A percentile compares a stretch with the other conserved stretches of the same genome.
Conservation (phyloP, 2,329 filamentous ascomycete genomes). For the Dactylonectria estremocensis region DNA sequence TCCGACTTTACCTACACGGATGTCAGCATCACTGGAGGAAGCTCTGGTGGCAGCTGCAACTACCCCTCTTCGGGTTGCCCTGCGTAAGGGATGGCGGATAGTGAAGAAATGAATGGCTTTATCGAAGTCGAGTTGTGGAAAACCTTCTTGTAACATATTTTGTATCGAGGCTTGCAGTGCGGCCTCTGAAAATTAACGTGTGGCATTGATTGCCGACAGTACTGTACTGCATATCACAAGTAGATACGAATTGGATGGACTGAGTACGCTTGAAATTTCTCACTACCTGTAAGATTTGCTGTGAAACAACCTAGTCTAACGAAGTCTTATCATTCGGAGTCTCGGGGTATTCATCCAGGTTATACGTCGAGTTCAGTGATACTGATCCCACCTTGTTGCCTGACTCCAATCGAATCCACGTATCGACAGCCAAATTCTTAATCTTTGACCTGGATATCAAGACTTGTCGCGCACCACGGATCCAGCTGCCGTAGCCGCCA, state of each 20-base stretch:
- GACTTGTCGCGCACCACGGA: conserved; percentile 73
- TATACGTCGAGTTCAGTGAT: conserved; percentile 72
- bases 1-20: conserved; percentile 65
- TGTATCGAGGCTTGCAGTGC: neutral
- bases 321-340: conserved; percentile 57
- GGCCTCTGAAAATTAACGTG: neutral
- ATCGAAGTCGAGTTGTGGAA: neutral
- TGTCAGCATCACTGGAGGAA: conserved; percentile 64
- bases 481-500: conserved; percentile 77
- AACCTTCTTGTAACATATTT: neutral
- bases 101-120: neutral
- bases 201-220: neutral
- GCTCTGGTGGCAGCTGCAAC: conserved; percentile 31
- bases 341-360: conserved; percentile 66
- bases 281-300: no score
- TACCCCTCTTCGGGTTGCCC: conserved; percentile 30
- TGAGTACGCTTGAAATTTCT: neutral
- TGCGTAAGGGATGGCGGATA: conserved; percentile 60
- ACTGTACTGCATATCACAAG: neutral
- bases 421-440: conserved; percentile 61
- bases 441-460: conserved; percentile 61
- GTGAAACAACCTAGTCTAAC: no score
- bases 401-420: conserved; percentile 74
- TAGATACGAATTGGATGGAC: neutral
- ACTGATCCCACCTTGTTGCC: conserved; percentile 67